phyloP scores from a whole-genome alignment of 768 basidiomycete species.

The Russula sp. region DNA sequence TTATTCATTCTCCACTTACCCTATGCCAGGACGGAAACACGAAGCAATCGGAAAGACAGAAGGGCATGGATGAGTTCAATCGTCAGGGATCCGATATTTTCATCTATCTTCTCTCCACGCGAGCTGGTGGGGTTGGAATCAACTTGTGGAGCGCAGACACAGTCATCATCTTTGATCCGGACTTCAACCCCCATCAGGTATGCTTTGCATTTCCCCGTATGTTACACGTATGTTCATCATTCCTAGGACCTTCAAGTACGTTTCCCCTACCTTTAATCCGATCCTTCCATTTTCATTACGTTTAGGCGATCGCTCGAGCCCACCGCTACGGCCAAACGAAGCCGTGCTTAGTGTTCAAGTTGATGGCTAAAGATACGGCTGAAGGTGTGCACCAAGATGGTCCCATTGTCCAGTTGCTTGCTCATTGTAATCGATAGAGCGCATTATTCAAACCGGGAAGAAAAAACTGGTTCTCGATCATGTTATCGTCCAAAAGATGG shows the following conservation, averaged over 20 bases:
- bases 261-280: slow-evolving; percentile 14
- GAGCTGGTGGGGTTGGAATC: slow-evolving; percentile 55
- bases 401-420: neutral
- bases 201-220: slow-evolving; percentile 29
- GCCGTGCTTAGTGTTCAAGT: slow-evolving; percentile 90
- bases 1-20: slow-evolving; percentile 18
- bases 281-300: neutral
- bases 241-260: slow-evolving; percentile 80
- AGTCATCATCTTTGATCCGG: slow-evolving; percentile 88
- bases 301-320: slow-evolving; percentile 87
- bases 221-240: slow-evolving; percentile 3
- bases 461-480: slow-evolving; percentile 94
- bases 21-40: slow-evolving; percentile 78
- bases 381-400: slow-evolving; percentile 53
- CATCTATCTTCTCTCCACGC: slow-evolving; percentile 87
- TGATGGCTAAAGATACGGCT: slow-evolving; percentile 93
- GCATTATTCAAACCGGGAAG: slow-evolving; percentile 90
- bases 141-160: slow-evolving; percentile 77
- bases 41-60: slow-evolving; percentile 80
- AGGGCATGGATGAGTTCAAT: slow-evolving; percentile 94
- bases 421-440: slow-evolving; percentile 49
- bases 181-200: slow-evolving; percentile 97
- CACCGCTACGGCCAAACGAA: slow-evolving; percentile 96
- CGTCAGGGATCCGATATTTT: slow-evolving; percentile 81
- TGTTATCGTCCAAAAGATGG: slow-evolving; percentile 94